Evolutionary conservation across 345 rosid species (phyloP).

Genomic region (Hevea brasiliensis): DNA sequence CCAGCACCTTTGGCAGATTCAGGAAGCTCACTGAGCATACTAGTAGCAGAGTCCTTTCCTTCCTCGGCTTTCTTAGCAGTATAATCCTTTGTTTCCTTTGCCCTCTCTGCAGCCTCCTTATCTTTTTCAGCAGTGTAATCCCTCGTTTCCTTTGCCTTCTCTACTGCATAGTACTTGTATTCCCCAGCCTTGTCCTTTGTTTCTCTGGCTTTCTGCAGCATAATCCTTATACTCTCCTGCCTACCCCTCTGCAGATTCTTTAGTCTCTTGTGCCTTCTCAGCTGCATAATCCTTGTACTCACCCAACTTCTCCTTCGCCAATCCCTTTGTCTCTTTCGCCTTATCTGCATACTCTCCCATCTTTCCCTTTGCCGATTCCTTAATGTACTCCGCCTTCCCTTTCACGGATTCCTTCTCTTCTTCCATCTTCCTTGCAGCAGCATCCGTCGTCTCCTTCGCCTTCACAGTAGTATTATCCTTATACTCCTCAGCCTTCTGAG

Average conservation of each 20-base stretch:
- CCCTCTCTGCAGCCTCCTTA: too few relatives aligned
- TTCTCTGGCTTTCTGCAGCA: conserved; percentile 21
- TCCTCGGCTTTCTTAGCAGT: conserved; percentile 34
- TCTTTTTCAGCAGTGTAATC: too few relatives aligned
- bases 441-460: too few relatives aligned
- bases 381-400: conserved; percentile 13
- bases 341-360: conserved; percentile 8
- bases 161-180: not conserved
- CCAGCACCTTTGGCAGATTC: conserved; percentile 56
- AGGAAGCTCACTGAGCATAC: conserved; percentile 21
- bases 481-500: not conserved
- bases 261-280: conserved; percentile 24
- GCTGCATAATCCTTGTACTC: conserved; percentile 21
- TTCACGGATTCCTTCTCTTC: too few relatives aligned
- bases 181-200: conserved; percentile 9
- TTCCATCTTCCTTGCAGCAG: too few relatives aligned
- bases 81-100: conserved; percentile 29
- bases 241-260: conserved; percentile 25
- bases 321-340: conserved; percentile 24
- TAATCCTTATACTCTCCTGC: conserved; percentile 19
- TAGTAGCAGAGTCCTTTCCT: conserved; percentile 27
- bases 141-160: too few relatives aligned
- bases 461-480: not conserved
- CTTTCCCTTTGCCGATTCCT: conserved; percentile 15
- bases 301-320: conserved; percentile 12